Evolutionary conservation across 768 basidiomycete genomes (phyloP), one percentile per base, ranked within the genome.

Genomic region (Mycena belliarum): DNA sequence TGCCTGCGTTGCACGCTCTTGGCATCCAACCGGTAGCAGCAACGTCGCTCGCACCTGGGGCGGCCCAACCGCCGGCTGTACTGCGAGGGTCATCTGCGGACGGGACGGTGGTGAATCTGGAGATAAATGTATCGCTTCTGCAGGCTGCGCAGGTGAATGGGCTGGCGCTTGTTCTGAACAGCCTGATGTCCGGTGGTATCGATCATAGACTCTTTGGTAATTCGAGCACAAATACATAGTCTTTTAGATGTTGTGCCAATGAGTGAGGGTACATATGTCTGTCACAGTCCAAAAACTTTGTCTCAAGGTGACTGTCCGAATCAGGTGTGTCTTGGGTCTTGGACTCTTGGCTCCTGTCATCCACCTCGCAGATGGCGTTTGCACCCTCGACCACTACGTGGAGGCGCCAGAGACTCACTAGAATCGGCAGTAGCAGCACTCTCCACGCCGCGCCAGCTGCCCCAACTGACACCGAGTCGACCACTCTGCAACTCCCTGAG

Each of bases 71-170:
- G 0, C 79, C 87, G n/a, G 90, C 88, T n/a, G 81, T 93, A 16
- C 75, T 92, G 48, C 82, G 86, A 37, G 86, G 88, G 26, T 86
- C 87, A 1, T 84, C 85, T 3, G 81, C 84, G 8, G 85, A 89
- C 65, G 89, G 89, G 14, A 80, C 82, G 20, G 84, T 87, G 78
- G 70, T 91, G 56, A 88, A 80, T 67, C 73, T 93, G 52, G 91
- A 93, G 61, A 88, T 93, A 67, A 91, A 92, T 59, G 83, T 91
- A 26, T 84, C 85, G 16, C 71, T 86, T 20, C 75, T 93, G 52
- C 87, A 90, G 69, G 78, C 84, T 18, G 75, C 82, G n/a, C 91
- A 93, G 66, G 87, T 89, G 84, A 88, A 80, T 66, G 88, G 89
- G 15, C 65, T 91, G 62, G 88, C 88, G 20, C 74, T 86, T 60